These are phyloP conservation scores for Boletus coccyginus DNA, from an alignment of 768 basidiomycete genomes.

Conservation along the genomic window DNA sequence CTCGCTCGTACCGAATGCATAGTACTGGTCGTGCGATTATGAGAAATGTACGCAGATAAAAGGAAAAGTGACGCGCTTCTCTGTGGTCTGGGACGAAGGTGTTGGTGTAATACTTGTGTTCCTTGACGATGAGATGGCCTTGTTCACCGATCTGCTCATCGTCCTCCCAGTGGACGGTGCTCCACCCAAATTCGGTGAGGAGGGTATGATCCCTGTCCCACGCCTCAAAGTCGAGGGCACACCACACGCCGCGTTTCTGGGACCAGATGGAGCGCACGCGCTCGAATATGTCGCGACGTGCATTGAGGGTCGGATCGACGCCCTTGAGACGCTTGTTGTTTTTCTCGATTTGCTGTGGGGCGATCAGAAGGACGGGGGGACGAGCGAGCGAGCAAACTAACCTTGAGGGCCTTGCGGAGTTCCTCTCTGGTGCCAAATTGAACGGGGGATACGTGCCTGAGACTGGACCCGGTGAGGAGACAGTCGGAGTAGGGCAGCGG, in stretches of 20 bases:
- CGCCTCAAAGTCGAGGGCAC: conserved; percentile 77
- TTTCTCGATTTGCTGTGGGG: conserved; percentile 66
- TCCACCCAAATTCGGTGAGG: conserved; percentile 85
- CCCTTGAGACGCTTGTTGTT: conserved; percentile 77
- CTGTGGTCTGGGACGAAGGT: conserved; percentile 62
- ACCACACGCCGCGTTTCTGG: conserved; percentile 66
- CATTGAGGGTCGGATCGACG: conserved; percentile 49
- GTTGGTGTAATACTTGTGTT: conserved; percentile 57
- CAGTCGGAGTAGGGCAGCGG: conserved; percentile 79
- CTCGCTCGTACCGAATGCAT: conserved; percentile 63
- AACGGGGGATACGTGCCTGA: conserved; percentile 58
- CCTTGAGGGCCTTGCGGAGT: conserved; percentile 62
- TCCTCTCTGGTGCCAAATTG: conserved; percentile 52
- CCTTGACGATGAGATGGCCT: conserved; percentile 65
- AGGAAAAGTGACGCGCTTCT: conserved; percentile 39
- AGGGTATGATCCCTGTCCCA: conserved; percentile 76
- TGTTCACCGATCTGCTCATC: conserved; percentile 45
- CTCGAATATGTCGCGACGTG: conserved; percentile 66
- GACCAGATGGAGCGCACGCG: conserved; percentile 62
- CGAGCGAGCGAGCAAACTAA: conserved; percentile 18
- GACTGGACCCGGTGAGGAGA: conserved; percentile 57
- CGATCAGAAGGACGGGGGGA: background rate
- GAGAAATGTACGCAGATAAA: background rate
- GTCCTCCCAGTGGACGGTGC: conserved; percentile 53
- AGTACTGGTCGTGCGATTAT: conserved; percentile 43